Evolutionary conservation across 169 alveolate genomes (phyloP).

Genomic region (Babesia gibsoni): DNA sequence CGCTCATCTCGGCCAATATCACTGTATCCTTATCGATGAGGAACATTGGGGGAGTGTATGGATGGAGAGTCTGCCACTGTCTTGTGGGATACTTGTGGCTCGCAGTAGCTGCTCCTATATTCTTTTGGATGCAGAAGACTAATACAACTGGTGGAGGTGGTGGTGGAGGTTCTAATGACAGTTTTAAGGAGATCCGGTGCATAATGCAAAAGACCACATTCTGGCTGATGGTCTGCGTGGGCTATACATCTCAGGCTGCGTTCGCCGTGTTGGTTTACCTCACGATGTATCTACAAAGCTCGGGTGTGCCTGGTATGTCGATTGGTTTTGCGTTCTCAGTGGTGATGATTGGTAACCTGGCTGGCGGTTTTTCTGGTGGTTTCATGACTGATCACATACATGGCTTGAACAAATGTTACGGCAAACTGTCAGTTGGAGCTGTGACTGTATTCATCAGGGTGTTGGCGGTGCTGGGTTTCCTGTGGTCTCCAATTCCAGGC

Average conservation of each 20-base stretch:
- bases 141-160: no score
- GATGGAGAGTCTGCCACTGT: no score
- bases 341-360: constrained; percentile 80
- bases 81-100: no score
- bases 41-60: no score
- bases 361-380: constrained; percentile 89
- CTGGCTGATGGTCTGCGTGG: constrained; percentile 25
- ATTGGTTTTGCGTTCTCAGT: constrained; percentile 82
- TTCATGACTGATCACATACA: constrained; percentile 79
- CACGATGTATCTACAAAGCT: constrained; percentile 85
- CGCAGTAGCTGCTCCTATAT: no score
- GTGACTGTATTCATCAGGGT: constrained; percentile 72
- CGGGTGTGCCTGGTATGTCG: constrained; percentile 79
- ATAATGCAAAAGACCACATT: constrained; percentile 34
- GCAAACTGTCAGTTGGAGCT: constrained; percentile 82
- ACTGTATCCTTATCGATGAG: no score
- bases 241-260: constrained; percentile 84
- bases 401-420: constrained; percentile 76
- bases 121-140: no score
- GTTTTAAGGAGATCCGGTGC: no score
- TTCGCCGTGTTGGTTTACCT: constrained; percentile 86
- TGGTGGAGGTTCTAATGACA: no score
- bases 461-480: constrained; percentile 67
- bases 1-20: no score
- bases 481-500: constrained; percentile 64